phyloP scores from a whole-genome alignment of 2,329 filamentous ascomycete genomes.

The Penicillium occitanis region DNA sequence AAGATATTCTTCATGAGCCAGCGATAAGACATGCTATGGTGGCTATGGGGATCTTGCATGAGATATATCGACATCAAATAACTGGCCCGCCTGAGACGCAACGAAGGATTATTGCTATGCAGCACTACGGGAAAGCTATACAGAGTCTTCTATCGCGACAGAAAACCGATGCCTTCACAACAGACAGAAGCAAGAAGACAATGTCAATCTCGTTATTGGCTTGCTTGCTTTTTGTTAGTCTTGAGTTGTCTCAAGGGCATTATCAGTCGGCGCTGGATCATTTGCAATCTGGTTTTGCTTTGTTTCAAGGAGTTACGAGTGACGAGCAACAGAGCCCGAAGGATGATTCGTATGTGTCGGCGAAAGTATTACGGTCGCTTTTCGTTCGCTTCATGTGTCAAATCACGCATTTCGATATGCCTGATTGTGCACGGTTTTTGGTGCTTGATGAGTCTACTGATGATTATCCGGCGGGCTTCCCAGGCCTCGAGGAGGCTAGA shows the following conservation, averaged over 20 bases:
- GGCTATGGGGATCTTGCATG: constrained; percentile 15
- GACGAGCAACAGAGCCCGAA: background rate
- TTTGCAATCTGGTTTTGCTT: constrained; percentile 16
- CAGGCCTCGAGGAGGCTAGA: constrained; percentile 7
- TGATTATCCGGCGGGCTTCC: background rate
- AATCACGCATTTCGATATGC: constrained; percentile 18
- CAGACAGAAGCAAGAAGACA: background rate
- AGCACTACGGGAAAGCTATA: constrained; percentile 17
- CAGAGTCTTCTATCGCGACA: constrained; percentile 1
- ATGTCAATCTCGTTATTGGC: constrained; percentile 6
- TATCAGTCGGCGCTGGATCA: constrained; percentile 11
- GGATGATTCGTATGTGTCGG: background rate
- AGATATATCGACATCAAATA: constrained; percentile 16
- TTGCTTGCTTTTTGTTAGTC: constrained; percentile 16
- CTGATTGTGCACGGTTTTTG: constrained; percentile 16
- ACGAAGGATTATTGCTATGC: constrained; percentile 9
- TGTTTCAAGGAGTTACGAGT: constrained; percentile 6
- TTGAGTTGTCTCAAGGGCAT: constrained; percentile 16
- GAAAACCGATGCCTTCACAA: too few relatives aligned
- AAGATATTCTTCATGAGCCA: constrained; percentile 17
- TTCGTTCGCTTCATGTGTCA: constrained; percentile 19
- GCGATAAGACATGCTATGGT: constrained; percentile 17
- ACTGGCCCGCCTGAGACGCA: constrained; percentile 2
- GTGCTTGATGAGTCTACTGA: background rate
- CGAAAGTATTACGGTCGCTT: constrained; percentile 12